Evolutionary conservation across 805 yeast species (phyloP).

Genomic region (Barnettozyma siamensis): DNA sequence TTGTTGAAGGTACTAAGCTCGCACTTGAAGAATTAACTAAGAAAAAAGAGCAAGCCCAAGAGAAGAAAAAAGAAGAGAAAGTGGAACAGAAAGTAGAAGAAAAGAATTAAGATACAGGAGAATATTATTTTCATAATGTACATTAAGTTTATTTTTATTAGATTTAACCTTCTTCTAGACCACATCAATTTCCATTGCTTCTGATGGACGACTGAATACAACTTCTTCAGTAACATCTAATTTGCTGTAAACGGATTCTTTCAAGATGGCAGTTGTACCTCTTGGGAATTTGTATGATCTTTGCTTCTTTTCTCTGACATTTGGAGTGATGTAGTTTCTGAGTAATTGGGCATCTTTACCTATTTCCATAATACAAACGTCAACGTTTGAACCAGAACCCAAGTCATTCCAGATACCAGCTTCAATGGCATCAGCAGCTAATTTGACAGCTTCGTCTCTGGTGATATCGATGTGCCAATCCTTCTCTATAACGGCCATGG

Average conservation of each 20-base stretch:
- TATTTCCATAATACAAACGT: slow-evolving; percentile 91
- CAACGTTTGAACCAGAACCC: slow-evolving; percentile 98
- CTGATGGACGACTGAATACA: slow-evolving; percentile 32
- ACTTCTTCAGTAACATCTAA: slow-evolving; percentile 58
- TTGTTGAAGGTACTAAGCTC: slow-evolving; percentile 81
- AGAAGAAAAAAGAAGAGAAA: background rate
- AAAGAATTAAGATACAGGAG: background rate
- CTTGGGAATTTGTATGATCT: slow-evolving; percentile 78
- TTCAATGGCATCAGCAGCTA: slow-evolving; percentile 89
- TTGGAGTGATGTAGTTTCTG: slow-evolving; percentile 89
- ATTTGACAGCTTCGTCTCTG: slow-evolving; percentile 84
- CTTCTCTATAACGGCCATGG: slow-evolving; percentile 94
- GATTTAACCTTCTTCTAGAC: slow-evolving; percentile 1
- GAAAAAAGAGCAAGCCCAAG: no score
- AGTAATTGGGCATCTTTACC: slow-evolving; percentile 81
- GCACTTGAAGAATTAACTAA: slow-evolving; percentile 36
- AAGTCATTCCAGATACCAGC: slow-evolving; percentile 99
- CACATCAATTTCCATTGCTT: slow-evolving; percentile 48
- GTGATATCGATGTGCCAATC: slow-evolving; percentile 75
- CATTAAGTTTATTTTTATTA: slow-evolving; percentile 1
- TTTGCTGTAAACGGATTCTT: slow-evolving; percentile 56
- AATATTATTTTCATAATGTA: slow-evolving; percentile 1
- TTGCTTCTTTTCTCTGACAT: slow-evolving; percentile 76
- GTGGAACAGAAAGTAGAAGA: background rate
- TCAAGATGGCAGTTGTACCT: slow-evolving; percentile 90